phyloP scores from a whole-genome alignment of 2,329 filamentous ascomycete species.

The Grosmannia huntii region DNA sequence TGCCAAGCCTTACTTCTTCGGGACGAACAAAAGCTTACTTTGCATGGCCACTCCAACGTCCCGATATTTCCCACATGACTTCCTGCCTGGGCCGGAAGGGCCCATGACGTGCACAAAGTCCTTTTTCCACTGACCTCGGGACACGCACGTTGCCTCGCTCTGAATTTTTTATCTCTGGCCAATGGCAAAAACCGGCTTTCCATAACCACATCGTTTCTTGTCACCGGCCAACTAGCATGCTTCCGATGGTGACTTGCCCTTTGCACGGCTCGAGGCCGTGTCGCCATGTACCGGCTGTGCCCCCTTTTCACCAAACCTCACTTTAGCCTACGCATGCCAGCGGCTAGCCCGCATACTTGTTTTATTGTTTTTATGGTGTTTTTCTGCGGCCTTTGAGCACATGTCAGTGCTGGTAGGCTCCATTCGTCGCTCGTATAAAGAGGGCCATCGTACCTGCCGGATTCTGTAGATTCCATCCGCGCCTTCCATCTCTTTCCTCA shows the following conservation, averaged over 20 bases:
- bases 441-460: not conserved
- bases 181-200: not conserved
- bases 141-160: not conserved
- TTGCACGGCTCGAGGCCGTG: not conserved
- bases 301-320: too few species aligned
- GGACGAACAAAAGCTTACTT: not conserved
- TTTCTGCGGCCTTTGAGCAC: too few species aligned
- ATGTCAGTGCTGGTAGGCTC: too few species aligned
- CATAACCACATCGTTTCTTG: not conserved
- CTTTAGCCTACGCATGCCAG: too few species aligned
- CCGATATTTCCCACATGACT: not conserved
- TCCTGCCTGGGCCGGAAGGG: not conserved
- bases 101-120: not conserved
- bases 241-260: not conserved
- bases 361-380: not conserved
- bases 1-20: not conserved
- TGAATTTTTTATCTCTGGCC: not conserved
- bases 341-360: not conserved
- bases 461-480: not conserved
- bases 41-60: not conserved
- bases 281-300: not conserved
- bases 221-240: not conserved
- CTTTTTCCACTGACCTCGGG: not conserved
- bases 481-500: not conserved
- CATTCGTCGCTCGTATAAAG: not conserved